Evolutionary conservation across 2,329 filamentous ascomycete genomes (phyloP).

Genomic region (Elsinoe perseae): DNA sequence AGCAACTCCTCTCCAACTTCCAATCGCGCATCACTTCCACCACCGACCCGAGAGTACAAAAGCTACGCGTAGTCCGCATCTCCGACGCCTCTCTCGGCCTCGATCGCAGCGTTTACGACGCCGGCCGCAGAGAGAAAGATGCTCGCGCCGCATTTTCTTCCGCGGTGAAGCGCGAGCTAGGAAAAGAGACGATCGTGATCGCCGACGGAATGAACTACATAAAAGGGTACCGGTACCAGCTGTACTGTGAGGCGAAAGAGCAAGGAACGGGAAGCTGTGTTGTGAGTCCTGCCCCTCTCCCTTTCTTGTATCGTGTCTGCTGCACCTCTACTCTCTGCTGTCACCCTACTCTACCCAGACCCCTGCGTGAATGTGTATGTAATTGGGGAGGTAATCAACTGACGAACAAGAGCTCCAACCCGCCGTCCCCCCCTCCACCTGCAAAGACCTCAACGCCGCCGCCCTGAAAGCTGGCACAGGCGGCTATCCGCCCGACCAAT

Average conservation of each 20-base stretch:
- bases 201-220: conserved; percentile 80
- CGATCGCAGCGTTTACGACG: conserved; percentile 63
- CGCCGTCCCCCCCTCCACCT: conserved; percentile 49
- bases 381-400: conserved; percentile 20
- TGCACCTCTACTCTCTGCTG: too few species aligned
- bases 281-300: conserved; percentile 36
- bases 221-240: conserved; percentile 81
- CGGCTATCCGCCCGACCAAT: conserved; percentile 53
- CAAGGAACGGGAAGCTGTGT: conserved; percentile 67
- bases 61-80: conserved; percentile 63
- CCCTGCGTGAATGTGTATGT: neutral
- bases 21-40: conserved; percentile 46
- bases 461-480: conserved; percentile 29
- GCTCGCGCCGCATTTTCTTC: conserved; percentile 68
- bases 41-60: conserved; percentile 39
- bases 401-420: conserved; percentile 46
- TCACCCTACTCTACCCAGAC: too few species aligned
- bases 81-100: conserved; percentile 66
- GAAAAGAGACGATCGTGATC: conserved; percentile 66
- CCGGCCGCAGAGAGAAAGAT: conserved; percentile 73
- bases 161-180: conserved; percentile 68
- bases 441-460: conserved; percentile 54
- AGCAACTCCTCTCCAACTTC: conserved; percentile 60
- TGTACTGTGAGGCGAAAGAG: conserved; percentile 78
- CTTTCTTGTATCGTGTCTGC: neutral